These are phyloP conservation scores for Capsicum rhomboideum DNA, from an alignment of 257 asterid species.

Conservation along the genomic window DNA sequence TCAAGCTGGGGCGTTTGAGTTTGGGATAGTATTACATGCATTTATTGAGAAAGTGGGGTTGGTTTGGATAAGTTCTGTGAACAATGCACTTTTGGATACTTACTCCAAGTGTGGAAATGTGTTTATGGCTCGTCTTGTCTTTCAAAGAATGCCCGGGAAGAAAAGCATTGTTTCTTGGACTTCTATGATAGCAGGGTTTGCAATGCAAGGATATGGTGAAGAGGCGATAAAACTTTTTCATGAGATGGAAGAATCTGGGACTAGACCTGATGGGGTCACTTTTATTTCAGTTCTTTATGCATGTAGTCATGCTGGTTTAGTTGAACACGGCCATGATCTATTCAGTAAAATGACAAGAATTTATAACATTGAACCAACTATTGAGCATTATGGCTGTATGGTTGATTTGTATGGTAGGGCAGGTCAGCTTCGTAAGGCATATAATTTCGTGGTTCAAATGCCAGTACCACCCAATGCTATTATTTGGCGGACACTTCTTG, in stretches of 20 bases:
- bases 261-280: slow-evolving; percentile 51
- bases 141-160: slow-evolving; percentile 51
- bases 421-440: slow-evolving; percentile 57
- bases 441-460: slow-evolving; percentile 52
- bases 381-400: slow-evolving; percentile 94
- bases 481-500: slow-evolving; percentile 88
- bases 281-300: slow-evolving; percentile 65
- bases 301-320: slow-evolving; percentile 82
- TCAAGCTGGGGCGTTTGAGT: slow-evolving; percentile 62
- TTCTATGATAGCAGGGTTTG: slow-evolving; percentile 62
- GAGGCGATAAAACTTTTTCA: slow-evolving; percentile 52
- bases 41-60: slow-evolving; percentile 57
- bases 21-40: slow-evolving; percentile 53
- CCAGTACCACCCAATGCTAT: slow-evolving; percentile 58
- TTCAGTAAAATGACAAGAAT: slow-evolving; percentile 50
- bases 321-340: slow-evolving; percentile 42
- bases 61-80: slow-evolving; percentile 56
- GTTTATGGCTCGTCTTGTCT: slow-evolving; percentile 63
- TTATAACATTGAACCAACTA: slow-evolving; percentile 44
- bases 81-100: slow-evolving; percentile 65
- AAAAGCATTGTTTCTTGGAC: slow-evolving; percentile 71
- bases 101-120: slow-evolving; percentile 73
- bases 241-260: slow-evolving; percentile 60
- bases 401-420: slow-evolving; percentile 85
- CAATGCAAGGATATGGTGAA: slow-evolving; percentile 73